Conservation (phyloP, 352 stramenopile genomes). For the Phytopythium delawarense region DNA sequence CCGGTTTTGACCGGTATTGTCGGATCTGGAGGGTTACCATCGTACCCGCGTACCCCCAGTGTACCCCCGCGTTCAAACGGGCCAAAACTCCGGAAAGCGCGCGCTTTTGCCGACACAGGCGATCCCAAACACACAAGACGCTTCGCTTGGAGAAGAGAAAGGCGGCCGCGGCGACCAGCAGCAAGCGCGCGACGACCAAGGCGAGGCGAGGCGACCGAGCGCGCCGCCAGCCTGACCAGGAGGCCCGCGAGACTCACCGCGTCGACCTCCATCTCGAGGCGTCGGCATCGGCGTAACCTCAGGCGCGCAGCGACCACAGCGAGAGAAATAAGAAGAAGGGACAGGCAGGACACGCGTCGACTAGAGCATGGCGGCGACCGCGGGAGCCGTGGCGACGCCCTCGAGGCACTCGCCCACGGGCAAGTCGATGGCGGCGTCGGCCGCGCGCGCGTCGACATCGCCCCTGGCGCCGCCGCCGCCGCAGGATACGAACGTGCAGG, state of each 20-base stretch:
- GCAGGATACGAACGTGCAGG: conserved; percentile 75
- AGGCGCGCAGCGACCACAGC: too few species aligned
- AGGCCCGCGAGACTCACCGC: too few species aligned
- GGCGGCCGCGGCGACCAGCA: not conserved
- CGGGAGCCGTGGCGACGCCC: conserved; percentile 1
- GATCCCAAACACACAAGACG: not conserved
- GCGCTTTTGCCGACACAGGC: not conserved
- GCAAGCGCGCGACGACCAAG: too few species aligned
- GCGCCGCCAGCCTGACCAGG: too few species aligned
- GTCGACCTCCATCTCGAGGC: too few species aligned
- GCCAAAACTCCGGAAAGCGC: not conserved
- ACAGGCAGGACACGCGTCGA: not conserved
- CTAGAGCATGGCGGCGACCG: not conserved
- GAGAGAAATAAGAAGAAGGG: conserved; percentile 5
- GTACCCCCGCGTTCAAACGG: not conserved
- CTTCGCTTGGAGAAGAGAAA: not conserved
- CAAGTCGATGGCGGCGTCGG: conserved; percentile 2
- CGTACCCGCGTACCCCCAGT: not conserved
- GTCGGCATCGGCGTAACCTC: too few species aligned
- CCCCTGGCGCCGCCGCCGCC: conserved; percentile 12
- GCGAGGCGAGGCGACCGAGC: too few species aligned
- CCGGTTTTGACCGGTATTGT: too few species aligned
- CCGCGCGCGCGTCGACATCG: conserved; percentile 7
- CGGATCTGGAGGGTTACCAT: too few species aligned
- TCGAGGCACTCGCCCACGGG: conserved; percentile 1